Evolutionary conservation across 495 filamentous ascomycete genomes (phyloP), one percentile per base, ranked within the genome.

Genomic region (Podospora fimiseda): DNA sequence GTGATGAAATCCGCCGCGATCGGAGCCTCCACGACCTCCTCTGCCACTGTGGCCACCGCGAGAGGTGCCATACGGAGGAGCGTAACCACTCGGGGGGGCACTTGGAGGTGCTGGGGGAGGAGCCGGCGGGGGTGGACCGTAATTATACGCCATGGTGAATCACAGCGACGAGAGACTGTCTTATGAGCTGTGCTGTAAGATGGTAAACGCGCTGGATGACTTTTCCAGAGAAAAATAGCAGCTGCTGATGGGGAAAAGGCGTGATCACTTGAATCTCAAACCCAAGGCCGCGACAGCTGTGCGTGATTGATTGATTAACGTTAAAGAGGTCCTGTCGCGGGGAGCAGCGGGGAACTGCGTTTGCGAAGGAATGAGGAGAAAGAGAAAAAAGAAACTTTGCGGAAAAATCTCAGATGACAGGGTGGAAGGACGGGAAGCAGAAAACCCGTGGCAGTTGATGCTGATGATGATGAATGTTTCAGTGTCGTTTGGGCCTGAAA

Each of bases 91-190:
- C 1, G 51, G 55, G 14, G 55, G 56, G 21, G 57, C 60, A 42
- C 48, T 60, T 11, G 70, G 59, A 20, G 70, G 65, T 2, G 70
- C 68, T 3, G 70, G 65, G 22, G 73, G 70, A 37, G 78, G 79
- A 37, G 79, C 68, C 44, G 78, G 76, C 6, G 76, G 76, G 52
- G 78, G 78, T 24, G 78, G 77, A n/a, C 72, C 73, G 64, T 76
- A 77, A 18, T 69, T 70, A 63, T 79, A 81, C 49, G 74, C 69
- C 68, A 74, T 72, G 53, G 50, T 24, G 40, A 22, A 42, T 43
- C 15, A 22, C 14, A 14, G 13, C 39, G 44, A 23, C 14, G 37
- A 9, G 37, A 15, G n/a, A 8, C 6, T 24, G 33, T 23, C 20
- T 38, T 27, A 24, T 19, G 9, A 37, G 13, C 15, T 48, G 6